Conservation (phyloP, 148 eudicot species). For the Nepenthes gracilis region DNA sequence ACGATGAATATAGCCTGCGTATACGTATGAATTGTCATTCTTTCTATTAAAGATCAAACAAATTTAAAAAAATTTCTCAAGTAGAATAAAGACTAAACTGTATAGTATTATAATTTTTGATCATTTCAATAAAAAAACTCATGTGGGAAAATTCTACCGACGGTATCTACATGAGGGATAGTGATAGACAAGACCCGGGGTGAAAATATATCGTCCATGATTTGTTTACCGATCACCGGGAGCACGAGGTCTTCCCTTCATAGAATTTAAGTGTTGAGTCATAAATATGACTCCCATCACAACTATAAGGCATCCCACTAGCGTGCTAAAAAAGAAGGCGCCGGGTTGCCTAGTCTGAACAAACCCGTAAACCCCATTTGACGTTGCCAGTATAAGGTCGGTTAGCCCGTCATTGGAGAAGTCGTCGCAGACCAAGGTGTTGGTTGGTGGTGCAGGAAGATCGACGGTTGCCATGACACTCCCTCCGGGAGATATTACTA, state of each 20-base stretch:
- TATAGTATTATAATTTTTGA: too few species aligned
- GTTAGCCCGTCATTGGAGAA: conserved; percentile 93
- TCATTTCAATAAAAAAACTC: too few species aligned
- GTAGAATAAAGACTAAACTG: too few species aligned
- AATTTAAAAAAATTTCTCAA: too few species aligned
- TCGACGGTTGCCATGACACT: conserved; percentile 51
- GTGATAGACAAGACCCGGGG: too few species aligned
- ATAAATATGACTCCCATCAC: conserved; percentile 95
- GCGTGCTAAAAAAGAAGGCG: conserved; percentile 91
- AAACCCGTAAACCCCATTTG: conserved; percentile 82
- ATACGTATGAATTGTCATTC: too few species aligned
- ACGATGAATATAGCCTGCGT: too few species aligned
- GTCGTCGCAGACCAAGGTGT: conserved; percentile 65
- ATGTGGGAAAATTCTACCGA: too few species aligned
- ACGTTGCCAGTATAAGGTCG: conserved; percentile 72
- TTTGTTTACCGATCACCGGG: conserved; percentile 29
- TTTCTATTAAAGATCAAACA: too few species aligned
- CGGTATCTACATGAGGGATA: too few species aligned
- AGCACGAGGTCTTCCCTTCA: conserved; percentile 69
- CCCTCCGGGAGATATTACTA: conserved; percentile 74
- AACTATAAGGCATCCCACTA: conserved; percentile 90
- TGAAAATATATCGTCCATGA: too few species aligned
- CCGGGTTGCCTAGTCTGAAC: conserved; percentile 99
- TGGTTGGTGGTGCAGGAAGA: conserved; percentile 89
- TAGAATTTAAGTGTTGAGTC: conserved; percentile 75